These are phyloP conservation scores for Globisporangium uncinulatum DNA, from an alignment of 352 stramenopile species.

Conservation along the genomic window DNA sequence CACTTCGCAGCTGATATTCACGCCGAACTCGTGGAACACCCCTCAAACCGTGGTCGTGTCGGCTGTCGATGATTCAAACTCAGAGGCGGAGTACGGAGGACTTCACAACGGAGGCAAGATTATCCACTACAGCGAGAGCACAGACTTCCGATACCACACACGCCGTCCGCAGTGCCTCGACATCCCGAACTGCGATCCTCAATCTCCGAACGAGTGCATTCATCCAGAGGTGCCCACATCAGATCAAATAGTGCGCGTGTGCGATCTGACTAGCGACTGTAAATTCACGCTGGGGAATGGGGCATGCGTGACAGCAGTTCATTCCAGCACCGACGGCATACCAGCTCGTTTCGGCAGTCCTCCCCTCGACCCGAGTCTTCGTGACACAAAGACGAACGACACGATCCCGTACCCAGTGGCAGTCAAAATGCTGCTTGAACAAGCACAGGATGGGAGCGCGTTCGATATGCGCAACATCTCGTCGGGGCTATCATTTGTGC, in stretches of 20 bases:
- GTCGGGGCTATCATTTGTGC: constrained; percentile 17
- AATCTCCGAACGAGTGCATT: constrained; percentile 24
- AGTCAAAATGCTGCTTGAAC: constrained; percentile 13
- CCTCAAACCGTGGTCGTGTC: constrained; percentile 35
- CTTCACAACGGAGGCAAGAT: constrained; percentile 51
- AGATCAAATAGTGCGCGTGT: constrained; percentile 30
- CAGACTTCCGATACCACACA: constrained; percentile 61
- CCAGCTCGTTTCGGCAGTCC: constrained; percentile 31
- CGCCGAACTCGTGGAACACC: constrained; percentile 40
- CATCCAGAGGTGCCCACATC: constrained; percentile 3
- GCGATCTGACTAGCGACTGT: constrained; percentile 40
- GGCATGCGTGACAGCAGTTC: constrained; percentile 29
- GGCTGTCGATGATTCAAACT: constrained; percentile 51
- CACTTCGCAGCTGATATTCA: constrained; percentile 30
- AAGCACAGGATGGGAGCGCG: constrained; percentile 21
- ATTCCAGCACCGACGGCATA: constrained; percentile 3
- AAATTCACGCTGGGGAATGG: constrained; percentile 41
- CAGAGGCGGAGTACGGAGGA: constrained; percentile 55
- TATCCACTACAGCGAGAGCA: constrained; percentile 48
- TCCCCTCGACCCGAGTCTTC: constrained; percentile 21
- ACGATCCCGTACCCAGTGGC: neutral
- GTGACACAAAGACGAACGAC: neutral
- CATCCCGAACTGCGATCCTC: constrained; percentile 40
- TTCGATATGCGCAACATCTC: constrained; percentile 12
- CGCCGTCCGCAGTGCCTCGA: constrained; percentile 54